Evolutionary conservation across 805 yeast genomes (phyloP).

Genomic region (Saccharomycopsis sp.): DNA sequence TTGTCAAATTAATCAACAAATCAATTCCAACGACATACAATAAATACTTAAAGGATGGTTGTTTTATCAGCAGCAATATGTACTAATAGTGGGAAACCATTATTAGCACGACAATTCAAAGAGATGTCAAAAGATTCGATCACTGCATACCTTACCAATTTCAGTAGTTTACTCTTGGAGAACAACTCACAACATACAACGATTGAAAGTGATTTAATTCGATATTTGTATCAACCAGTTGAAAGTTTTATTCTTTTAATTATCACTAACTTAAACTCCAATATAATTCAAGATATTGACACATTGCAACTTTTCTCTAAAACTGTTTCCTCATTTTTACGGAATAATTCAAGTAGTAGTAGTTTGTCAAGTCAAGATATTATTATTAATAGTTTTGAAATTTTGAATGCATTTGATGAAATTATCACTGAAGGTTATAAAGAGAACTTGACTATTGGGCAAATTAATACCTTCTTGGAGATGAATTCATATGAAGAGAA

Average conservation of each 20-base stretch:
- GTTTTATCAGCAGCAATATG: slow-evolving; percentile 92
- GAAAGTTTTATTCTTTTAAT: slow-evolving; percentile 89
- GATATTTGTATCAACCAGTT: slow-evolving; percentile 93
- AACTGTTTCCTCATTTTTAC: slow-evolving; percentile 66
- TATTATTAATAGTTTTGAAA: slow-evolving; percentile 77
- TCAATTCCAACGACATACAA: background rate
- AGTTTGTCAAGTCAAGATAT: slow-evolving; percentile 76
- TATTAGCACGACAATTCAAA: slow-evolving; percentile 85
- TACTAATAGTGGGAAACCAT: slow-evolving; percentile 87
- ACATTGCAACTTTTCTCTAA: slow-evolving; percentile 82
- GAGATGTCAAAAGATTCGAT: slow-evolving; percentile 81
- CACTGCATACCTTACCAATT: slow-evolving; percentile 75
- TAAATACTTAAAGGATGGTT: slow-evolving; percentile 37
- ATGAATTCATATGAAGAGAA: slow-evolving; percentile 99
- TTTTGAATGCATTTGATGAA: slow-evolving; percentile 90
- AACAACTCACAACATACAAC: slow-evolving; percentile 80
- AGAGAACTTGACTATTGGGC: slow-evolving; percentile 75
- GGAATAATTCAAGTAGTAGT: slow-evolving; percentile 25
- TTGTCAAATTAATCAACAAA: slow-evolving; percentile 1
- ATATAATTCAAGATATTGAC: slow-evolving; percentile 89
- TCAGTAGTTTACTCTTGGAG: slow-evolving; percentile 71
- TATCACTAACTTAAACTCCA: slow-evolving; percentile 84
- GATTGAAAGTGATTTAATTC: slow-evolving; percentile 83
- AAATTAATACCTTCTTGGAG: slow-evolving; percentile 82
- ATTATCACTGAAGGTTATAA: slow-evolving; percentile 83